phyloP scores from a whole-genome alignment of 129 eudicot species.

The Artemisia argyi region DNA sequence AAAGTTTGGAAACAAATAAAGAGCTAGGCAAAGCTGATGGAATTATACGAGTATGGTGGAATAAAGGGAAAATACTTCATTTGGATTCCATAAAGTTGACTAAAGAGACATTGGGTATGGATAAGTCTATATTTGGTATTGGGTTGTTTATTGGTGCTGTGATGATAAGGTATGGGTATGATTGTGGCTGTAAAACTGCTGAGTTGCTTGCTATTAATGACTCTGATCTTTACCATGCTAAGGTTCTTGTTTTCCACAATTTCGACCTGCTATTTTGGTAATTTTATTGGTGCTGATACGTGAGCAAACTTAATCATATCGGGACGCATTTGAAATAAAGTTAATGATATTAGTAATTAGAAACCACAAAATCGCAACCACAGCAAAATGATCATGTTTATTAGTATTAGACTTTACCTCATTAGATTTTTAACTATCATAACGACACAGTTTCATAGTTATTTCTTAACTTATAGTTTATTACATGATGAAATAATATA shows the following conservation, averaged over 20 bases:
- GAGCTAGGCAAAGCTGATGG: slow-evolving; percentile 85
- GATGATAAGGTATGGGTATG: slow-evolving; percentile 77
- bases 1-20: slow-evolving; percentile 43
- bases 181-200: slow-evolving; percentile 72
- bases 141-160: slow-evolving; percentile 95
- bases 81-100: slow-evolving; percentile 75
- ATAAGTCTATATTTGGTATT: slow-evolving; percentile 83
- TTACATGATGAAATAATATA: too few species aligned
- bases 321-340: too few species aligned
- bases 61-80: slow-evolving; percentile 72
- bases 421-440: too few species aligned
- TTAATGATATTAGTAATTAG: too few species aligned
- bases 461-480: too few species aligned
- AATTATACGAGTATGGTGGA: slow-evolving; percentile 64
- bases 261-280: neutral
- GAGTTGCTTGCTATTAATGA: slow-evolving; percentile 94
- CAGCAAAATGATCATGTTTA: too few species aligned
- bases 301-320: too few species aligned
- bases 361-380: too few species aligned
- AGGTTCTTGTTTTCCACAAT: slow-evolving; percentile 42
- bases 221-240: slow-evolving; percentile 74
- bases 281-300: too few species aligned
- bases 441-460: too few species aligned
- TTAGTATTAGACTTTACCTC: too few species aligned
- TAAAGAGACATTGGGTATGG: slow-evolving; percentile 76